Evolutionary conservation across 2,329 filamentous ascomycete species (phyloP).

Genomic region (Ophiostoma triangulosporum): DNA sequence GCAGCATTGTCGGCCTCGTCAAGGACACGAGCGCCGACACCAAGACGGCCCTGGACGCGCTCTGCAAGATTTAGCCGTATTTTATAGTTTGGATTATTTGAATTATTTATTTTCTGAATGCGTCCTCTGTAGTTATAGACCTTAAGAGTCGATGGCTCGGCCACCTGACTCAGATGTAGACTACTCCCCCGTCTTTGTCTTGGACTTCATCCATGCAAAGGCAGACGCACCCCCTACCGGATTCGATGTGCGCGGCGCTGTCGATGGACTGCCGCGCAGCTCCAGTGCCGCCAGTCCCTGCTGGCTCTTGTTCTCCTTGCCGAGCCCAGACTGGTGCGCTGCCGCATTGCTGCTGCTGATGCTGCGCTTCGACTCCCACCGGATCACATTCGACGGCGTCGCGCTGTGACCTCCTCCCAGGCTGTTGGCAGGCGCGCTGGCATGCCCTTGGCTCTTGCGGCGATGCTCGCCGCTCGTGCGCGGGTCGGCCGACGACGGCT

Average conservation of each 20-base stretch:
- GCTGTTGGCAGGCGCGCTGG: constrained; percentile 4
- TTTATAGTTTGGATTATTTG: background rate
- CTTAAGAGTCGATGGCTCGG: background rate
- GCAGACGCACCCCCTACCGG: constrained; percentile 86
- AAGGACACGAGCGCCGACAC: constrained; percentile 65
- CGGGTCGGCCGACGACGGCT: constrained; percentile 32
- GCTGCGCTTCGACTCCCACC: constrained; percentile 41
- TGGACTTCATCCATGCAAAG: constrained; percentile 74
- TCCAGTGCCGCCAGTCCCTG: constrained; percentile 17
- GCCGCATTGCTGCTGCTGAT: constrained; percentile 23
- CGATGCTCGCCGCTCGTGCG: constrained; percentile 36
- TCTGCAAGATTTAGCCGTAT: constrained; percentile 36
- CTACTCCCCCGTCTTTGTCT: background rate
- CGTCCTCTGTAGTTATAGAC: background rate
- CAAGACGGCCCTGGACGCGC: constrained; percentile 49
- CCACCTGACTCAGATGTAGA: too few relatives aligned
- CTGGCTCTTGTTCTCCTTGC: constrained; percentile 23
- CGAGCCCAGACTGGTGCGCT: constrained; percentile 20
- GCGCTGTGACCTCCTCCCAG: background rate
- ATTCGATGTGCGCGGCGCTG: constrained; percentile 47
- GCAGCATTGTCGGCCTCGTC: constrained; percentile 57
- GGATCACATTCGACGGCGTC: constrained; percentile 18
- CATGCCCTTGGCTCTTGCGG: constrained; percentile 35
- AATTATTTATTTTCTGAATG: too few relatives aligned
- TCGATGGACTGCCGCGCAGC: constrained; percentile 23